Evolutionary conservation across 2,329 filamentous ascomycete genomes (phyloP), one percentile per base, ranked within the genome.

Genomic region (Aspergillus piperis): DNA sequence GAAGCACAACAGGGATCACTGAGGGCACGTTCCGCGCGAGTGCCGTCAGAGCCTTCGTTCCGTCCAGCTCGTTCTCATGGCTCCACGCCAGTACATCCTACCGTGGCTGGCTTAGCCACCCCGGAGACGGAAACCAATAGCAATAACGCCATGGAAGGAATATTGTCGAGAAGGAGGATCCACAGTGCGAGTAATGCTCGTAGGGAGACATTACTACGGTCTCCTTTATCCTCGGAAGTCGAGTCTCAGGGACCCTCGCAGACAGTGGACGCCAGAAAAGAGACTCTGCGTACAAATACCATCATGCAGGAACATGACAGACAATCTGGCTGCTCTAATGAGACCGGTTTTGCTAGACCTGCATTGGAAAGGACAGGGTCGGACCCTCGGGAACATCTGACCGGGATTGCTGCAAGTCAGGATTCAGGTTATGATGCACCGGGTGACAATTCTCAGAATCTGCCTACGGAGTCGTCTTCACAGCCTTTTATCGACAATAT

Each of bases 401-500:
- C 44, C 38, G 57, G 21, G n/a, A 56, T 61, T 54, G 52, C 67
- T 15, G 61, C 67, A 23, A 66, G 62, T 47, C 72, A 72, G 47
- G 65, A 60, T 32, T 66, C 64, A 5, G 69, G 65, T 7, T 71
- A 71, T 48, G 64, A 62, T 39, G 59, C 64, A 2, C 64, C 69
- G 6, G 68, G 67, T 54, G 58, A 64, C 38, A 47, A 57, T 39
- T 66, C 65, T 6, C 69, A 69, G 41, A 62, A 61, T 27, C 61
- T 59, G 17, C 61, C 62, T 8, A 36, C 64, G 4, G 71, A 71
- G 19, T 60, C 66, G 2, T 48, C 64, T 4, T 67, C 73, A 17
- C 73, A 71, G 44, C 79, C 79, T 38, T 78, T 78, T 51, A 82
- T 93, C 53, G 88, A 92, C 69, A 89, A 87, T 50, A 84, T 89